Evolutionary conservation across 352 stramenopile genomes (phyloP).

Genomic region (Blastocystis sp.): DNA sequence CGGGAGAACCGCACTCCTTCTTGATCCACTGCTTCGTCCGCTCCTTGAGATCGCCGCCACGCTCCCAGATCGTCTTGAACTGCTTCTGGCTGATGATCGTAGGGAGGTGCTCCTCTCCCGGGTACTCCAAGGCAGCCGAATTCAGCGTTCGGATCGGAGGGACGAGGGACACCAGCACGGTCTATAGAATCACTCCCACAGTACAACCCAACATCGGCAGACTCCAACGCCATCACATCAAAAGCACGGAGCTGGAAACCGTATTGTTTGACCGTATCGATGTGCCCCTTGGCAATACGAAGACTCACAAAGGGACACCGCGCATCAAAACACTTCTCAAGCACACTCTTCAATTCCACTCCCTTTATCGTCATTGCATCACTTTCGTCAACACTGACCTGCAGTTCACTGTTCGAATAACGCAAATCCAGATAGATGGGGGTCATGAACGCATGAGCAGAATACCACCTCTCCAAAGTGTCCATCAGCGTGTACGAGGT

Average conservation of each 20-base stretch:
- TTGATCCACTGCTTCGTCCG: conserved; percentile 37
- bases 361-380: neutral
- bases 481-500: conserved; percentile 5
- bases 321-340: conserved; percentile 2
- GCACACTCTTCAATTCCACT: neutral
- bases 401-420: neutral
- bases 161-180: neutral
- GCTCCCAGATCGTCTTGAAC: conserved; percentile 42
- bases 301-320: conserved; percentile 26
- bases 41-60: neutral
- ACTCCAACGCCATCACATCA: neutral
- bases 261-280: neutral
- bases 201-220: neutral
- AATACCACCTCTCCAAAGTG: conserved; percentile 22
- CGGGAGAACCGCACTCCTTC: conserved; percentile 2
- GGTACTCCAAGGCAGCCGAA: conserved; percentile 2
- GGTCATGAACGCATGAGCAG: conserved; percentile 31
- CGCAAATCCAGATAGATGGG: conserved; percentile 30
- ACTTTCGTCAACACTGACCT: neutral
- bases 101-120: conserved; percentile 7
- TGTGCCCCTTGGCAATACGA: neutral
- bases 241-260: neutral
- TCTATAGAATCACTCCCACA: neutral
- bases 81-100: conserved; percentile 47
- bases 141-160: conserved; percentile 9